Base-by-base conservation (phyloP, 2,329 filamentous ascomycete species). In the Conoideocrella luteorostrata region DNA sequence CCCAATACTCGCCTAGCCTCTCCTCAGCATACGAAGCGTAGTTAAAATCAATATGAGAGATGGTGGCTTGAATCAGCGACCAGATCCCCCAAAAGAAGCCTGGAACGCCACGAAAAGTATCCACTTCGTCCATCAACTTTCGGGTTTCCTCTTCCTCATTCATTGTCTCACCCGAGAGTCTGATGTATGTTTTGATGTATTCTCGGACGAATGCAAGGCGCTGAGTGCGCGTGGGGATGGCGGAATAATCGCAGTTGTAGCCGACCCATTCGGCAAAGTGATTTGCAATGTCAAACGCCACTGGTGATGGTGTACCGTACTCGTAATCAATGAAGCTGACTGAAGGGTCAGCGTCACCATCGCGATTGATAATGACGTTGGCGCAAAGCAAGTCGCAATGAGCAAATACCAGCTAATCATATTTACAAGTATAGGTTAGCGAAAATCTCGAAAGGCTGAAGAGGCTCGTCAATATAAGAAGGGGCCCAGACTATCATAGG, bases 211-310 rank as follows among this genome's bases (percentile, higher is more conserved):
- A 98, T 43, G 83, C 79, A 35, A 80, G 77, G 22, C 93, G 84
- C 55, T 91, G 81, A 17, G 80, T 71, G 49, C 77, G 77, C 1
- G 87, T 93, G 5, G 93, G 93, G 45, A 97, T 75, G 53, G 84
- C 83, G 56, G 69, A 79, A 68, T 86, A 90, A 65, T 97, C 89
- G 71, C 93, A 98, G 56, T 95, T 88, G 59, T 96, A 96, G 45
- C 93, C 93, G 47, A 85, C 90, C 91, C 93, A 98, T 68, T 98
- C 93, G 38, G 93, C 89, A 61, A 98, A 95, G 71, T 98, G 93
- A 68, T 98, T 98, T 40, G 91, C 85, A 54, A 98, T 82, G 63
- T 98, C 93, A 66, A 98, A 98, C 2, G 91, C 90, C 4, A 90
- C 89, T 2, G 91, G 91, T 1, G 90, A 91, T 3, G 93, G 90